Percentiles rank a stretch among this genome's conserved stretches.
These are phyloP conservation scores for Metschnikowia lunata DNA, from an alignment of 805 yeast genomes.

Conservation along the genomic window DNA sequence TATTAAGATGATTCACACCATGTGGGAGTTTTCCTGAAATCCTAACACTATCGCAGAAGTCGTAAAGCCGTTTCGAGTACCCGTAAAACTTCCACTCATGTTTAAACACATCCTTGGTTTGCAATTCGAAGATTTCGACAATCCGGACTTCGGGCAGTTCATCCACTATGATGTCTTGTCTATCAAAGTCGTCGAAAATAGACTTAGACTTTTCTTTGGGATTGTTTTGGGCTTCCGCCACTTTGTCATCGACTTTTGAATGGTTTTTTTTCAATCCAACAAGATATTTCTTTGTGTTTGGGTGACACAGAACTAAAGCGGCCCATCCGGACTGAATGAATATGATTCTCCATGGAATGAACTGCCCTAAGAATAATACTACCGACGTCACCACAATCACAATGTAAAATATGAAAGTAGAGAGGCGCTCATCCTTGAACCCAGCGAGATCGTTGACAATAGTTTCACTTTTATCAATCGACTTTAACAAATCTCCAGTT, in stretches of 20 bases:
- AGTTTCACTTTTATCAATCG: slow-evolving; percentile 48
- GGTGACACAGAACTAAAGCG: slow-evolving; percentile 52
- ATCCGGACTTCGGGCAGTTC: slow-evolving; percentile 54
- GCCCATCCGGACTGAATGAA: slow-evolving; percentile 60
- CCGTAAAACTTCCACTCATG: slow-evolving; percentile 58
- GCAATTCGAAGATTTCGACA: slow-evolving; percentile 79
- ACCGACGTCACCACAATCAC: slow-evolving; percentile 29
- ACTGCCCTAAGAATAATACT: slow-evolving; percentile 43
- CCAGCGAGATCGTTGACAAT: slow-evolving; percentile 61
- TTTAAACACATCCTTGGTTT: slow-evolving; percentile 57
- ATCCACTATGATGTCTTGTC: slow-evolving; percentile 61
- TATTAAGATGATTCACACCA: slow-evolving; percentile 52
- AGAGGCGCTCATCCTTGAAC: slow-evolving; percentile 62
- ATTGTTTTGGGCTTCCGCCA: neutral
- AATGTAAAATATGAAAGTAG: slow-evolving; percentile 54
- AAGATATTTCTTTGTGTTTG: slow-evolving; percentile 40
- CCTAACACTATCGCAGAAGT: slow-evolving; percentile 39
- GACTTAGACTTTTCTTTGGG: neutral
- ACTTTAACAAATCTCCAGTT: slow-evolving; percentile 49
- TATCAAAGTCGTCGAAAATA: slow-evolving; percentile 29
- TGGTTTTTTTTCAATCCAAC: slow-evolving; percentile 10
- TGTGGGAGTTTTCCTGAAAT: slow-evolving; percentile 52
- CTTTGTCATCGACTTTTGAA: slow-evolving; percentile 20
- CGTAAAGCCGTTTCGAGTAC: slow-evolving; percentile 55
- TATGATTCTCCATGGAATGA: slow-evolving; percentile 60